Evolutionary conservation across 2,329 filamentous ascomycete genomes (phyloP).

Genomic region (Trichoderma oligosporum): DNA sequence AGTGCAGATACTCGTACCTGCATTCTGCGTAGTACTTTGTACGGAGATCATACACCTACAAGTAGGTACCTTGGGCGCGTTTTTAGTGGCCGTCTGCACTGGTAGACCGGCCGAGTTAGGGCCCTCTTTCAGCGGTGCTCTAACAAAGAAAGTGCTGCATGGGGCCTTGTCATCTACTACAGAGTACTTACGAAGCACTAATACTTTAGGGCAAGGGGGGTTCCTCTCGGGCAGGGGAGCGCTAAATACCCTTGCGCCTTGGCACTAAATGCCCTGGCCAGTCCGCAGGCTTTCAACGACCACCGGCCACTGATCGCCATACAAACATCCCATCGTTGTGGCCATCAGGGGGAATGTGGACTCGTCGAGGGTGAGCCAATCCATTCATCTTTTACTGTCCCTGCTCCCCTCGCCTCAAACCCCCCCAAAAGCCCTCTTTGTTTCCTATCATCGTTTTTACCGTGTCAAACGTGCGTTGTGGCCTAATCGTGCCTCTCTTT

Average conservation of each 20-base stretch:
- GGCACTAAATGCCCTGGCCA: not conserved
- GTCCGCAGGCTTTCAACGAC: conserved; percentile 6
- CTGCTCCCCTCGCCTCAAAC: conserved; percentile 1
- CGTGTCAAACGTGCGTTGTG: no score
- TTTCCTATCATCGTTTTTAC: conserved; percentile 8
- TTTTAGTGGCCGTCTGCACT: conserved; percentile 16
- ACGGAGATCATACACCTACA: no score
- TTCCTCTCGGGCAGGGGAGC: conserved; percentile 5
- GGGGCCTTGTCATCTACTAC: conserved; percentile 5
- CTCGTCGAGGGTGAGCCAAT: conserved; percentile 5
- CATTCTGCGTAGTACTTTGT: not conserved
- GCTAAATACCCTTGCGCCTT: conserved; percentile 1
- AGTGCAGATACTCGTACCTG: no score
- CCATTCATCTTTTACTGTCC: conserved; percentile 16
- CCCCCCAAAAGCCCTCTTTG: not conserved
- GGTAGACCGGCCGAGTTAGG: not conserved
- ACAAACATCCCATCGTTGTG: conserved; percentile 4
- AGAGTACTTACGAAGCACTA: no score
- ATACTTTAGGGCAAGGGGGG: not conserved
- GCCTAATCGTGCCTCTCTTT: no score
- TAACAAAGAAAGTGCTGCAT: not conserved
- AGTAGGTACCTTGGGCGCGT: not conserved
- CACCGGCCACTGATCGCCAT: conserved; percentile 10
- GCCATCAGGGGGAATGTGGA: conserved; percentile 18
- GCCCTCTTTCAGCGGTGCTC: not conserved